Evolutionary conservation across 2,329 filamentous ascomycete genomes (phyloP).

Genomic region (Fusarium sambucinum): DNA sequence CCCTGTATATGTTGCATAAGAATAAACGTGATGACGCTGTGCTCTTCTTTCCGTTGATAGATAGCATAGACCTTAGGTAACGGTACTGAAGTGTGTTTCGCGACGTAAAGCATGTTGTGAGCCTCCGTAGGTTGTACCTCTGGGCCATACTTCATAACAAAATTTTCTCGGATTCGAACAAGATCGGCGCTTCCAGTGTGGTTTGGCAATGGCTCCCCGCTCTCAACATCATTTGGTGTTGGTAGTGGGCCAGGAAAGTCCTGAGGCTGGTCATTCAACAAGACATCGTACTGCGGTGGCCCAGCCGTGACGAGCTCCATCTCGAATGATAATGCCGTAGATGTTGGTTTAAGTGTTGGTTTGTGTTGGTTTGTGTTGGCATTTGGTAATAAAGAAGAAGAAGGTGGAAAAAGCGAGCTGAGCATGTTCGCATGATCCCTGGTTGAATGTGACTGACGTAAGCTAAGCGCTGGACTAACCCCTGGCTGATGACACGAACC

Average conservation of each 20-base stretch:
- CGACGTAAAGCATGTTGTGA: slow-evolving; percentile 39
- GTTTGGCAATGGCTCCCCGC: slow-evolving; percentile 5
- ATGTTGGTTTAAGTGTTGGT: background rate
- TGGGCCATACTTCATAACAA: slow-evolving; percentile 32
- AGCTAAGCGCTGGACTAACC: background rate
- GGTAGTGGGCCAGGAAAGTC: slow-evolving; percentile 5
- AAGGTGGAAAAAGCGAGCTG: background rate
- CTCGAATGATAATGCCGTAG: background rate
- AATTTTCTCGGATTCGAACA: slow-evolving; percentile 10
- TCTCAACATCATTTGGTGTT: slow-evolving; percentile 28
- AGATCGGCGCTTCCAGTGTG: background rate
- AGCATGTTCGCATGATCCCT: background rate
- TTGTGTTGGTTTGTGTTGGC: background rate
- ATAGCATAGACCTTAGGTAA: slow-evolving; percentile 43
- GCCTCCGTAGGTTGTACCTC: slow-evolving; percentile 32
- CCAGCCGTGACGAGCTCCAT: background rate
- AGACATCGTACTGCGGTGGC: slow-evolving; percentile 16
- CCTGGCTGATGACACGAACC: no score
- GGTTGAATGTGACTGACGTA: background rate
- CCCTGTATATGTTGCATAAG: slow-evolving; percentile 37
- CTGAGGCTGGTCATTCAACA: slow-evolving; percentile 11
- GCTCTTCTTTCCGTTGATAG: slow-evolving; percentile 22
- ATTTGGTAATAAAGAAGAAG: background rate
- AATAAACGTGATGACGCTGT: slow-evolving; percentile 32
- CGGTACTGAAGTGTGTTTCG: slow-evolving; percentile 30